Evolutionary conservation across 352 stramenopile genomes (phyloP).

Genomic region (Phytophthora boehmeriae): DNA sequence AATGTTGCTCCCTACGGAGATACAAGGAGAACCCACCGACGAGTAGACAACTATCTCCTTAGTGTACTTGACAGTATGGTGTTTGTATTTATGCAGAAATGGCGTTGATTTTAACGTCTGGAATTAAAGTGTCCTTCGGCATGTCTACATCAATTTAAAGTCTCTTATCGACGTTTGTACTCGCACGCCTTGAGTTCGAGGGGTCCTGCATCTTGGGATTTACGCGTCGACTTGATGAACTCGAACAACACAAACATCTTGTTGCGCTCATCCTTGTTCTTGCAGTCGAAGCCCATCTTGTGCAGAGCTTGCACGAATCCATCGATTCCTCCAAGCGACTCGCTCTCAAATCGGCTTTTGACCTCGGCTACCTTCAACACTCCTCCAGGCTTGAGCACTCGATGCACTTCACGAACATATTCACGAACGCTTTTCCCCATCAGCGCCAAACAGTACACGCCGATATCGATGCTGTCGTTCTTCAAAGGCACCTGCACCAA

Average conservation of each 20-base stretch:
- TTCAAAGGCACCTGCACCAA: conserved; percentile 91
- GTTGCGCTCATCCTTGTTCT: conserved; percentile 77
- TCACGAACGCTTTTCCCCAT: conserved; percentile 98
- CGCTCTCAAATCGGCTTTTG: conserved; percentile 84
- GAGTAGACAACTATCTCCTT: neutral
- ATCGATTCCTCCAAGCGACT: conserved; percentile 63
- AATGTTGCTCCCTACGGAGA: conserved; percentile 15
- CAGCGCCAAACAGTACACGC: conserved; percentile 97
- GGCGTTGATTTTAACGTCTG: conserved; percentile 6
- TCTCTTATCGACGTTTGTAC: conserved; percentile 79
- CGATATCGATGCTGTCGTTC: conserved; percentile 93
- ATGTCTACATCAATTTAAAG: neutral
- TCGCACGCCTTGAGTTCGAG: conserved; percentile 87
- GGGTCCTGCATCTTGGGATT: conserved; percentile 46
- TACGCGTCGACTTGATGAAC: conserved; percentile 70
- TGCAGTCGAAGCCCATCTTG: conserved; percentile 74
- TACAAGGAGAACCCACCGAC: neutral
- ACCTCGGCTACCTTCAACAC: conserved; percentile 89
- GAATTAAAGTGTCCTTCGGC: conserved; percentile 20
- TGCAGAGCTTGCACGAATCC: conserved; percentile 68
- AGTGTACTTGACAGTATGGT: conserved; percentile 11
- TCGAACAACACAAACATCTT: conserved; percentile 91
- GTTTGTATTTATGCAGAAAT: conserved; percentile 32
- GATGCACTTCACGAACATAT: conserved; percentile 96
- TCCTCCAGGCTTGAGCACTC: conserved; percentile 94